Conservation (phyloP, 257 asterid genomes). For the Solanum dulcamara region DNA sequence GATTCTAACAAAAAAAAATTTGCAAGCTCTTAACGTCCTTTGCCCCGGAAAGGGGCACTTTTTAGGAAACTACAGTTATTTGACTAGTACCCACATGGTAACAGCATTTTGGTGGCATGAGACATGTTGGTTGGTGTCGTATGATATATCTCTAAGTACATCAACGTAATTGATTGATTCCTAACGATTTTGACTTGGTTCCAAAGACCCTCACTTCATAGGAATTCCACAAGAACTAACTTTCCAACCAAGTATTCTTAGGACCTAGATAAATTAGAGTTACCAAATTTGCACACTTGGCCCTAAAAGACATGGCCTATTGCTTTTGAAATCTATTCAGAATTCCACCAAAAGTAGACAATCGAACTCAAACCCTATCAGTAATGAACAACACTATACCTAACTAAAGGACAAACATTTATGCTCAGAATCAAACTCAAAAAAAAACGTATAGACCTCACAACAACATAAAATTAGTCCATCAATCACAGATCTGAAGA, state of each 20-base stretch:
- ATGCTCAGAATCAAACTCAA: background rate
- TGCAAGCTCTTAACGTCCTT: background rate
- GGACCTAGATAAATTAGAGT: background rate
- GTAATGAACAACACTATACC: background rate
- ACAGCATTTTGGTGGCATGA: background rate
- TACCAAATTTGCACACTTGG: background rate
- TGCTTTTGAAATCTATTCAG: background rate
- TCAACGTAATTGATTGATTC: background rate
- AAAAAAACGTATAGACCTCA: no score
- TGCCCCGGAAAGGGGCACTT: background rate
- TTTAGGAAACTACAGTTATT: background rate
- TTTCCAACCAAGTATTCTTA: background rate
- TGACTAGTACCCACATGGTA: background rate
- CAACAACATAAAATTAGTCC: background rate
- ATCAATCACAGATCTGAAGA: background rate
- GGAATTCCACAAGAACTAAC: background rate
- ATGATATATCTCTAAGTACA: background rate
- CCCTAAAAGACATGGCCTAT: background rate
- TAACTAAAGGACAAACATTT: background rate
- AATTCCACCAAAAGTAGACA: background rate
- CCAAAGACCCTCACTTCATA: background rate
- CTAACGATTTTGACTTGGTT: background rate
- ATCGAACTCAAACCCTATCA: background rate
- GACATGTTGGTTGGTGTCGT: background rate
- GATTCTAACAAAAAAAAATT: no score